phyloP scores from a whole-genome alignment of 148 eudicot species.

The Selenicereus undatus region DNA sequence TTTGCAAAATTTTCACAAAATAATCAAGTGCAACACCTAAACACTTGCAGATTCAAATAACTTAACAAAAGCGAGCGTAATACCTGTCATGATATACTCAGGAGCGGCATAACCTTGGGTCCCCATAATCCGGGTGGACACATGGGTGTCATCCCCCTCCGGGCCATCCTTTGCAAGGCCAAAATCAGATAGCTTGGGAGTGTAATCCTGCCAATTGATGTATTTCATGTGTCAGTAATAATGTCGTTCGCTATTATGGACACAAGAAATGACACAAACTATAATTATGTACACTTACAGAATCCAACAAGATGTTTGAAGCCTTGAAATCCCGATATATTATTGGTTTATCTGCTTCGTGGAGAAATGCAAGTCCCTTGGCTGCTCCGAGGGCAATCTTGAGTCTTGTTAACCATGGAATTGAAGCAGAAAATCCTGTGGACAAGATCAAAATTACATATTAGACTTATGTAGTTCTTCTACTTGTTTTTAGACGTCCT shows the following conservation, averaged over 20 bases:
- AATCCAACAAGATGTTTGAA: slow-evolving; percentile 83
- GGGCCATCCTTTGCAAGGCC: slow-evolving; percentile 88
- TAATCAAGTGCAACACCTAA: not conserved
- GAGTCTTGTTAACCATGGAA: slow-evolving; percentile 88
- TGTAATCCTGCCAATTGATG: slow-evolving; percentile 50
- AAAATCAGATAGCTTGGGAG: slow-evolving; percentile 73
- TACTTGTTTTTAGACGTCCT: not conserved
- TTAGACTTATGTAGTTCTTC: not conserved
- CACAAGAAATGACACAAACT: not conserved
- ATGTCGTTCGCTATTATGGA: not conserved
- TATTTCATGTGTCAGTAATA: not conserved
- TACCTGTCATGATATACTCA: slow-evolving; percentile 80
- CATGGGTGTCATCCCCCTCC: slow-evolving; percentile 80
- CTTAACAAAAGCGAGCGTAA: not conserved
- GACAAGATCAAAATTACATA: not conserved
- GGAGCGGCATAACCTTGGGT: slow-evolving; percentile 90
- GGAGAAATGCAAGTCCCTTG: slow-evolving; percentile 91
- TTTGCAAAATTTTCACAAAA: no score
- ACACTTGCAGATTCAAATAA: not conserved
- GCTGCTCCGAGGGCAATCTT: slow-evolving; percentile 95
- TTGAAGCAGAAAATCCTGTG: slow-evolving; percentile 70
- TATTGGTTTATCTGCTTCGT: slow-evolving; percentile 71
- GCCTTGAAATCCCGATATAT: slow-evolving; percentile 91
- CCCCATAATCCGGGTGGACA: slow-evolving; percentile 78
- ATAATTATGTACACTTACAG: slow-evolving; percentile 47